Percentiles rank a stretch among this genome's conserved stretches.
Conservation (phyloP, 768 basidiomycete species). For the Macrocybe gigantea region DNA sequence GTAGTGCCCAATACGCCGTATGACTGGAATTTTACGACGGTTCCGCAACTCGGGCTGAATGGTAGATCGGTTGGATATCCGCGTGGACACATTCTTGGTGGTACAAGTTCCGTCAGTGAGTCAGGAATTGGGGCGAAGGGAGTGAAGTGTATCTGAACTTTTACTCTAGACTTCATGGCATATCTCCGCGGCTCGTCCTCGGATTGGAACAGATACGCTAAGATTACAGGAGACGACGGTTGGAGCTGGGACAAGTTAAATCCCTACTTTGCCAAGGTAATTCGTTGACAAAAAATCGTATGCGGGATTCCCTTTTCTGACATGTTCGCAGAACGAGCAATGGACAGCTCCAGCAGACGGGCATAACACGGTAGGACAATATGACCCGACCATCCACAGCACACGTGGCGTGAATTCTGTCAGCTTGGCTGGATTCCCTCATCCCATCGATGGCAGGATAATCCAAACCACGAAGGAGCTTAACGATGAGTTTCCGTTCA, state of each 20-base stretch:
- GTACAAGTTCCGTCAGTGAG: slow-evolving; percentile 25
- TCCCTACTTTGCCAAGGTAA: slow-evolving; percentile 24
- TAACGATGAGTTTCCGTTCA: slow-evolving; percentile 19
- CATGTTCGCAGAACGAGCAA: slow-evolving; percentile 27
- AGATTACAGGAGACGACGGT: slow-evolving; percentile 24
- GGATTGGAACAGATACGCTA: slow-evolving; percentile 9
- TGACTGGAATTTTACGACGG: slow-evolving; percentile 18
- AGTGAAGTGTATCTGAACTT: neutral
- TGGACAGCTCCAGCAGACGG: slow-evolving; percentile 27
- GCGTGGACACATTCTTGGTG: slow-evolving; percentile 25
- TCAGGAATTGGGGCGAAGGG: neutral
- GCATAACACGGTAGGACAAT: slow-evolving; percentile 31
- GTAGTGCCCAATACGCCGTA: neutral
- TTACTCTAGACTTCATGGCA: neutral
- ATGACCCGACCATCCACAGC: slow-evolving; percentile 30
- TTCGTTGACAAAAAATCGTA: neutral
- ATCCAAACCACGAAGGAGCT: slow-evolving; percentile 24
- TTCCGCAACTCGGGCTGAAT: slow-evolving; percentile 17
- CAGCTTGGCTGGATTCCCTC: slow-evolving; percentile 25
- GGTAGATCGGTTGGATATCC: slow-evolving; percentile 14
- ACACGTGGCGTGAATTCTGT: slow-evolving; percentile 23
- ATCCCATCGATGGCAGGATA: slow-evolving; percentile 22
- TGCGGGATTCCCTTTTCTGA: neutral
- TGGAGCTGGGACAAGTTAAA: slow-evolving; percentile 29
- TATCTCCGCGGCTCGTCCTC: slow-evolving; percentile 12